Evolutionary conservation across 495 filamentous ascomycete species (phyloP).

Genomic region (Penicillium canariense): DNA sequence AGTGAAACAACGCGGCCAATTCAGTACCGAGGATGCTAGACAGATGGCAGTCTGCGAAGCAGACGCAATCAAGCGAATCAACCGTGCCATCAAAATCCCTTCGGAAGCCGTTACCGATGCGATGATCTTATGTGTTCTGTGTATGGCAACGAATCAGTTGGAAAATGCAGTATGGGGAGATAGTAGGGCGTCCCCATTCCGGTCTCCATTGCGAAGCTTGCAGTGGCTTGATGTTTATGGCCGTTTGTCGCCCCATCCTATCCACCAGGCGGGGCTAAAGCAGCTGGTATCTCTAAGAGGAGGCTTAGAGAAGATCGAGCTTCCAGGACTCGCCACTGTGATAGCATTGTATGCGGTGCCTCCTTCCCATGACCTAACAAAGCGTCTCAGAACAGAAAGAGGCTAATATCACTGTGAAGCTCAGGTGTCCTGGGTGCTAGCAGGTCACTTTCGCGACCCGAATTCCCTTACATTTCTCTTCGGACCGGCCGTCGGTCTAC

Average conservation of each 20-base stretch:
- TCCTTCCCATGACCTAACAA: neutral
- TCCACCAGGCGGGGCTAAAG: slow-evolving; percentile 3
- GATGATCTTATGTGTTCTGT: slow-evolving; percentile 5
- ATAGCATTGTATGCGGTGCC: neutral
- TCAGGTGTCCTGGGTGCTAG: neutral
- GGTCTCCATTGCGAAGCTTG: slow-evolving; percentile 1
- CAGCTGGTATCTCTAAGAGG: slow-evolving; percentile 1
- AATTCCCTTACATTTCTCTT: neutral
- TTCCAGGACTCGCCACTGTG: neutral
- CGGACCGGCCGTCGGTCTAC: neutral
- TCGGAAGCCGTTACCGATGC: neutral
- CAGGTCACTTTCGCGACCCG: neutral
- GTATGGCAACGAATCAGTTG: slow-evolving; percentile 8
- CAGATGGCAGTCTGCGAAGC: slow-evolving; percentile 2
- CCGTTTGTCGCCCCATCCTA: slow-evolving; percentile 5
- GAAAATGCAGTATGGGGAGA: slow-evolving; percentile 3
- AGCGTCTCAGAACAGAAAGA: neutral
- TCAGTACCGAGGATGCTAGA: slow-evolving; percentile 5
- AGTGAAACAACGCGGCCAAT: slow-evolving; percentile 2
- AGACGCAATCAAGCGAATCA: slow-evolving; percentile 1
- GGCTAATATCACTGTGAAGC: neutral
- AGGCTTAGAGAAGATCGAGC: neutral
- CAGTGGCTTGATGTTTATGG: slow-evolving; percentile 10
- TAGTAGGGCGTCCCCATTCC: neutral
- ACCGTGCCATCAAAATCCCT: neutral